Percentiles rank a stretch among this genome's conserved stretches.
Conservation (phyloP, 768 basidiomycete genomes). For the Gloeostereum incarnatum region DNA sequence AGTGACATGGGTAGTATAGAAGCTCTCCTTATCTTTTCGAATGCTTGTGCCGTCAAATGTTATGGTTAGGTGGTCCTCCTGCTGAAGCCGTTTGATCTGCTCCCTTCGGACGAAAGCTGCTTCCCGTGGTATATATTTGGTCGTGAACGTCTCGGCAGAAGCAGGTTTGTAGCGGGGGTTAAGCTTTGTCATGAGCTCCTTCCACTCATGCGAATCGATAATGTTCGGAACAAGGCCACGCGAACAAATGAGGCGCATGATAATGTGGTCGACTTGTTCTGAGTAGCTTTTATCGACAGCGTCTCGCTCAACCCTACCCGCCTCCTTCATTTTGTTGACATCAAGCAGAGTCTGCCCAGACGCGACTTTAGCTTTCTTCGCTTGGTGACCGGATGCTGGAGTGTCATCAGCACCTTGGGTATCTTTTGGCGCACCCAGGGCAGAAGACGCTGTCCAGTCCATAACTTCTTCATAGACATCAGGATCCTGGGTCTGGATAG, state of each 20-base stretch:
- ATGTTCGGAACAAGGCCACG: slow-evolving; percentile 13
- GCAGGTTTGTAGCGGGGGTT: slow-evolving; percentile 8
- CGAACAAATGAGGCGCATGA: slow-evolving; percentile 15
- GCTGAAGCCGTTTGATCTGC: slow-evolving; percentile 6
- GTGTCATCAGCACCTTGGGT: background rate
- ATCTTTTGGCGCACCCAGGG: slow-evolving; percentile 1
- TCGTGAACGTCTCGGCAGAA: slow-evolving; percentile 6
- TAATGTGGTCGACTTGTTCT: slow-evolving; percentile 10
- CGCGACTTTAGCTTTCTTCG: slow-evolving; percentile 1
- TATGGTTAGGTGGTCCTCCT: too few relatives aligned
- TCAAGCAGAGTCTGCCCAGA: slow-evolving; percentile 7
- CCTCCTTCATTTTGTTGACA: slow-evolving; percentile 1
- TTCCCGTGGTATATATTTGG: slow-evolving; percentile 11
- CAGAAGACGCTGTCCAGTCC: background rate
- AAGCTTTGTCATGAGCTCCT: slow-evolving; percentile 11
- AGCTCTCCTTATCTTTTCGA: too few relatives aligned
- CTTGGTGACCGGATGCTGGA: background rate
- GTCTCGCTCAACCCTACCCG: too few relatives aligned
- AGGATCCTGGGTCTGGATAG: slow-evolving; percentile 1
- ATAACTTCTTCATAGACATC: slow-evolving; percentile 2
- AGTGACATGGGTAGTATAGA: too few relatives aligned
- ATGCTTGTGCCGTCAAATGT: too few relatives aligned
- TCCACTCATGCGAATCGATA: slow-evolving; percentile 15
- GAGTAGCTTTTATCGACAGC: too few relatives aligned
- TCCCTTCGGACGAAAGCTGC: slow-evolving; percentile 6